Conservation (phyloP, 225 moss, liverwort and hornwort species). For the Polytrichum commune region DNA sequence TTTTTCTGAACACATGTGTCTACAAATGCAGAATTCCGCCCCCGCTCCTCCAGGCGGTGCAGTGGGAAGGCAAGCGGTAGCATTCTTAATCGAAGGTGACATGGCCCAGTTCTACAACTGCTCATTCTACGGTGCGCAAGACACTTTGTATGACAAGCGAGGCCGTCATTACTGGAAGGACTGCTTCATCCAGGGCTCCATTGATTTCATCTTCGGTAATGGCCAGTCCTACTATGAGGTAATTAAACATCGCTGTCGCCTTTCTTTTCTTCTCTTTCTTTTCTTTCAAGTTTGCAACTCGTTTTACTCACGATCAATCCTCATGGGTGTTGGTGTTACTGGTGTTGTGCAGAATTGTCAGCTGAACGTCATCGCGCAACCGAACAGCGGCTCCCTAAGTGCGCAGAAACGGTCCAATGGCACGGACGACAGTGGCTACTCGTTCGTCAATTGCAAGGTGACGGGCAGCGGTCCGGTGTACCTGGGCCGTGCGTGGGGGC, state of each 20-base stretch:
- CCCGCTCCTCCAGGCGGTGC: constrained; percentile 33
- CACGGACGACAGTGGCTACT: constrained; percentile 29
- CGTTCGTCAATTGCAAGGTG: constrained; percentile 40
- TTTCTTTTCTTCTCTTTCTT: no score
- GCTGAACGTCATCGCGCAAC: constrained; percentile 34
- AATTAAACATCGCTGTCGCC: background rate
- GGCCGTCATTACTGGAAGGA: constrained; percentile 46
- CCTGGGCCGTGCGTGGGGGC: constrained; percentile 55
- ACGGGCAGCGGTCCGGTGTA: constrained; percentile 40
- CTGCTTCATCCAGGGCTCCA: constrained; percentile 41
- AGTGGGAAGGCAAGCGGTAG: constrained; percentile 39
- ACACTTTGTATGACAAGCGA: constrained; percentile 35
- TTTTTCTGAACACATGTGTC: no score
- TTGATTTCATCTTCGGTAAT: constrained; percentile 41
- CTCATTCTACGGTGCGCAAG: constrained; percentile 40
- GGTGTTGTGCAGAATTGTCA: constrained; percentile 29
- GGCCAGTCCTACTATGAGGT: constrained; percentile 45
- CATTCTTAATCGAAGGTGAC: constrained; percentile 41
- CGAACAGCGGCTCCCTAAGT: constrained; percentile 35
- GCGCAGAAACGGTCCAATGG: constrained; percentile 42
- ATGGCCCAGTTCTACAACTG: constrained; percentile 40
- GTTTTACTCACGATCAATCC: no score
- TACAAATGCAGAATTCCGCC: constrained; percentile 29
- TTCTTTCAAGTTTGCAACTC: no score
- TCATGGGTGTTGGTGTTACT: no score